These are phyloP conservation scores for Opeltia flavorubescens DNA, from an alignment of 495 filamentous ascomycete genomes.

Conservation along the genomic window DNA sequence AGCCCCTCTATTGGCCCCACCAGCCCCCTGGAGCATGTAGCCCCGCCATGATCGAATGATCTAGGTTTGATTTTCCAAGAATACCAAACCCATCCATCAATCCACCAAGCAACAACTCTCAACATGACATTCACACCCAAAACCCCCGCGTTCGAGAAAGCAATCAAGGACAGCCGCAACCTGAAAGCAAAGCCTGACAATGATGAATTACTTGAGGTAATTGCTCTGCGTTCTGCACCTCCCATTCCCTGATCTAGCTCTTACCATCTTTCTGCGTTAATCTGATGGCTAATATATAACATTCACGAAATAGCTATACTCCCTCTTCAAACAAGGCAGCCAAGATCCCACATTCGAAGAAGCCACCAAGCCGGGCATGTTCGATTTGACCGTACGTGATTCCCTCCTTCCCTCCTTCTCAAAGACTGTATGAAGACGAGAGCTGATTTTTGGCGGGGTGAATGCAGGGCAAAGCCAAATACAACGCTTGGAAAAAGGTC, in stretches of 20 bases:
- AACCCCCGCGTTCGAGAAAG: slow-evolving; percentile 22
- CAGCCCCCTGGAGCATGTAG: no score
- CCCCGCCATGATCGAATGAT: no score
- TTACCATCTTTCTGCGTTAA: not conserved
- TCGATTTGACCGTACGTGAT: slow-evolving; percentile 35
- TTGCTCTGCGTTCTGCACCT: slow-evolving; percentile 4
- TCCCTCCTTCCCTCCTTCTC: not conserved
- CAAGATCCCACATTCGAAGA: slow-evolving; percentile 29
- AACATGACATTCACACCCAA: slow-evolving; percentile 10
- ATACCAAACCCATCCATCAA: no score
- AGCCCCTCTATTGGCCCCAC: no score
- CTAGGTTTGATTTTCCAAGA: no score
- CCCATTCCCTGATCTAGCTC: not conserved
- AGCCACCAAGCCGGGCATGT: slow-evolving; percentile 32
- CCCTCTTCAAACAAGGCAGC: slow-evolving; percentile 41
- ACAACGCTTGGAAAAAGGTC: slow-evolving; percentile 55
- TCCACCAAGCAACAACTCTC: no score
- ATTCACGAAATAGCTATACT: slow-evolving; percentile 24
- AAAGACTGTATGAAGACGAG: not conserved
- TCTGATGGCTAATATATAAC: not conserved
- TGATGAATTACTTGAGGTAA: slow-evolving; percentile 45
- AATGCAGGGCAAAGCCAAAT: slow-evolving; percentile 62
- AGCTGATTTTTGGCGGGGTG: not conserved
- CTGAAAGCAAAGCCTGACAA: slow-evolving; percentile 33
- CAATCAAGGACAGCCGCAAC: slow-evolving; percentile 51